Conservation (phyloP, 2,329 filamentous ascomycete genomes). For the Exophiala oligosperma region DNA sequence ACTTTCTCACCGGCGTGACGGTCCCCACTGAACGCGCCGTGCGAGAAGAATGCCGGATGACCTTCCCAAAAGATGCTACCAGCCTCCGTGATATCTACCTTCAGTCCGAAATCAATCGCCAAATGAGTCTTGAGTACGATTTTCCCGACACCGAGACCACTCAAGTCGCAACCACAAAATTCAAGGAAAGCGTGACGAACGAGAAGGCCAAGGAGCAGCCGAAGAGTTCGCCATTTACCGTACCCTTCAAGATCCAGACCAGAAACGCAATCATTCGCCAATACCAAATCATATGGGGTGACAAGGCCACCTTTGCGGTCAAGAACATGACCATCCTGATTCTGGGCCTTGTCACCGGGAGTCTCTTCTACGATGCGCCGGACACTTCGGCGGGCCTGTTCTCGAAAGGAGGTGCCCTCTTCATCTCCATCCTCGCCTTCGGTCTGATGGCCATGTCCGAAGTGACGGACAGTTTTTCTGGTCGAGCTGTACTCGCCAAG, state of each 20-base stretch:
- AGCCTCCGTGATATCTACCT: slow-evolving; percentile 40
- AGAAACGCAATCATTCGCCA: slow-evolving; percentile 44
- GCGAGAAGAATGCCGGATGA: slow-evolving; percentile 42
- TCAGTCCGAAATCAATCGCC: no score
- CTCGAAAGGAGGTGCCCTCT: slow-evolving; percentile 62
- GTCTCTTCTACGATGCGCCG: slow-evolving; percentile 68
- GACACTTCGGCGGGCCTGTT: slow-evolving; percentile 61
- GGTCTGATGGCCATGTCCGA: slow-evolving; percentile 64
- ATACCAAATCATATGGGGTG: slow-evolving; percentile 66
- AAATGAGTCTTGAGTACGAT: no score
- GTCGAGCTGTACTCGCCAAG: slow-evolving; percentile 60
- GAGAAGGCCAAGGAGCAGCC: slow-evolving; percentile 51
- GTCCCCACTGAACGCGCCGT: slow-evolving; percentile 54
- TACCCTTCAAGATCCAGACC: no score
- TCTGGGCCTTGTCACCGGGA: slow-evolving; percentile 62
- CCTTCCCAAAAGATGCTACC: slow-evolving; percentile 46
- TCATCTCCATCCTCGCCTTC: slow-evolving; percentile 64
- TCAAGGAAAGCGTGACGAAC: slow-evolving; percentile 38
- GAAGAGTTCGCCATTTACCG: no score
- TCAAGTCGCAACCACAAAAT: no score
- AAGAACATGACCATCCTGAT: slow-evolving; percentile 59
- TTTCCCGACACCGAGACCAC: no score
- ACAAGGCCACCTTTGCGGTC: slow-evolving; percentile 64
- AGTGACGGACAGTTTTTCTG: slow-evolving; percentile 63
- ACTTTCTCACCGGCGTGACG: slow-evolving; percentile 66